Percentiles rank a stretch among this genome's conserved stretches.
Evolutionary conservation across 202 grass and related monocot species (phyloP).

Genomic region (Eragrostis tef): DNA sequence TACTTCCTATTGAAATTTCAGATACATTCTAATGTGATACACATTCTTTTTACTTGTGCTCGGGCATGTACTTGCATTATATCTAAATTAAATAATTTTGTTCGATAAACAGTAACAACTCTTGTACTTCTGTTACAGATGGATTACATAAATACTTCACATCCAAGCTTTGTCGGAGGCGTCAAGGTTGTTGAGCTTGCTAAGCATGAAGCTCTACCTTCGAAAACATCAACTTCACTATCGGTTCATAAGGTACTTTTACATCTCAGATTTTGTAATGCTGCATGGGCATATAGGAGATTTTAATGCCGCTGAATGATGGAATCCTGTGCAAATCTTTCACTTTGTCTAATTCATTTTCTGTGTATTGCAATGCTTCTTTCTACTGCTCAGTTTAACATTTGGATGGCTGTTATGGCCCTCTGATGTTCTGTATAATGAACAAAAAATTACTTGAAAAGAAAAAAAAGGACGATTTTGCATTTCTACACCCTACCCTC

Average conservation of each 20-base stretch:
- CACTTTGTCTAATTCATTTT: constrained; percentile 10
- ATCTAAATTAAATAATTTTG: constrained; percentile 15
- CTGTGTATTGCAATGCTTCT: background rate
- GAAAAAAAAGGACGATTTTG: background rate
- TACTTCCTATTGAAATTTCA: constrained; percentile 11
- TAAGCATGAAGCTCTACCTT: constrained; percentile 60
- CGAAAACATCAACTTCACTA: constrained; percentile 47
- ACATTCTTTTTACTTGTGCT: background rate
- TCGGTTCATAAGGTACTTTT: constrained; percentile 63
- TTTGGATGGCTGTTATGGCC: background rate
- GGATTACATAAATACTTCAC: constrained; percentile 98
- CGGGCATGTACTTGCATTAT: constrained; percentile 6
- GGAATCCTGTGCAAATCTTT: background rate
- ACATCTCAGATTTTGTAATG: constrained; percentile 27
- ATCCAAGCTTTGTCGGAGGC: constrained; percentile 87
- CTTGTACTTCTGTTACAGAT: constrained; percentile 56
- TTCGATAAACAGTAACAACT: constrained; percentile 38
- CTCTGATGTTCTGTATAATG: background rate
- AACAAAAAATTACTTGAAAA: background rate
- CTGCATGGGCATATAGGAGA: constrained; percentile 1
- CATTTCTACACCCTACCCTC: constrained; percentile 5
- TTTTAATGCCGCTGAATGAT: background rate
- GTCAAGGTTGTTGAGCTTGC: constrained; percentile 79
- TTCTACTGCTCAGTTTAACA: constrained; percentile 25
- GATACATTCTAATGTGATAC: constrained; percentile 18